Conservation (phyloP, 2,329 filamentous ascomycete genomes). For the Ascochyta pisi region DNA sequence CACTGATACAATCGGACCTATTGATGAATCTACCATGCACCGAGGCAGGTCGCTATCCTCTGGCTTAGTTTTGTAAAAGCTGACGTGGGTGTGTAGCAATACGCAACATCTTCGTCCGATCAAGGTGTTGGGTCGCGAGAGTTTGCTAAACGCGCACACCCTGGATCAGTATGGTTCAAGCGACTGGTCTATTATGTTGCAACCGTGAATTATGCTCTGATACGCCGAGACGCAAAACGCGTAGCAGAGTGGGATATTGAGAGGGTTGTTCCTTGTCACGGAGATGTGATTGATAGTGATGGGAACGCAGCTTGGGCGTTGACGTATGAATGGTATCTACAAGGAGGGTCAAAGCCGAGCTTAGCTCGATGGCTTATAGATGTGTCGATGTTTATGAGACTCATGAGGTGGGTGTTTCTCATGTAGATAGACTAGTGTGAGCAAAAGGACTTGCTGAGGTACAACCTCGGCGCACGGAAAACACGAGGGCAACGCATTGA, state of each 20-base stretch:
- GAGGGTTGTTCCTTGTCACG: constrained; percentile 24
- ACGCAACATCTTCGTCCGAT: constrained; percentile 15
- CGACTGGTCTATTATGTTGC: constrained; percentile 23
- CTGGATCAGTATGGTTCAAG: constrained; percentile 22
- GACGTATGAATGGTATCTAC: constrained; percentile 22
- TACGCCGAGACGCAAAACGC: constrained; percentile 22
- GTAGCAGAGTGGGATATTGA: constrained; percentile 24
- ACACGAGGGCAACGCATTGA: too few relatives aligned
- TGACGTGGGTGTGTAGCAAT: constrained; percentile 17
- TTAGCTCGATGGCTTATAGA: not conserved
- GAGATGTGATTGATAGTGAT: constrained; percentile 17
- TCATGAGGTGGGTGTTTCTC: constrained; percentile 19
- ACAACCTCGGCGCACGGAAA: too few relatives aligned
- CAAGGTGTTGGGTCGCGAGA: constrained; percentile 15
- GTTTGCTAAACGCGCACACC: constrained; percentile 23
- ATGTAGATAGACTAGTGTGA: constrained; percentile 2
- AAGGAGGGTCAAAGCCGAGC: not conserved
- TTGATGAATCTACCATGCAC: constrained; percentile 27
- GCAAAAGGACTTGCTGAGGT: too few relatives aligned
- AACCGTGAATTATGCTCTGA: constrained; percentile 16
- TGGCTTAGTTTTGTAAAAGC: not conserved
- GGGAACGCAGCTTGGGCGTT: constrained; percentile 16
- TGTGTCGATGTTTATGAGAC: constrained; percentile 12
- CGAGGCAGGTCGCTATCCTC: constrained; percentile 14
- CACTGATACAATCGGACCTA: constrained; percentile 22